Conservation (phyloP, 2,329 filamentous ascomycete genomes). For the Phoma sp. region DNA sequence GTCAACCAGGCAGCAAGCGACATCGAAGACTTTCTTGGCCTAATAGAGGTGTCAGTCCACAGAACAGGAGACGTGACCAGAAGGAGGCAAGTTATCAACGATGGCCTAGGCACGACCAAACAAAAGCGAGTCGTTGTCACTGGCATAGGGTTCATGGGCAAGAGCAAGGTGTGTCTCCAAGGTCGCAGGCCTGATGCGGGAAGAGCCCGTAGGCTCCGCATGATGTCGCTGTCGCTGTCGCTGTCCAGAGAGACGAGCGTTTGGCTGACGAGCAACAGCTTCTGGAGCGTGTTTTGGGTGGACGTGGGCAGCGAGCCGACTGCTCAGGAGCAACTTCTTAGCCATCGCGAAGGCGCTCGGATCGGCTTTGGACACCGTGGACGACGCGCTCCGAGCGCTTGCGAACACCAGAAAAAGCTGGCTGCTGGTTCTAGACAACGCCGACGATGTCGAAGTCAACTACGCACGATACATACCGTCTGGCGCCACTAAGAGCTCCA, state of each 20-base stretch:
- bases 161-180: conserved; percentile 45
- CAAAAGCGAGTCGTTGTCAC: conserved; percentile 38
- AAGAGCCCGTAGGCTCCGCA: conserved; percentile 24
- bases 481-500: neutral
- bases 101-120: conserved; percentile 3
- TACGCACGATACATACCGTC: conserved; percentile 28
- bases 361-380: conserved; percentile 17
- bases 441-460: conserved; percentile 26
- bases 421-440: conserved; percentile 37
- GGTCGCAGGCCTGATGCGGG: conserved; percentile 28
- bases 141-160: conserved; percentile 41
- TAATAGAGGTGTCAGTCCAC: neutral
- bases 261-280: conserved; percentile 20
- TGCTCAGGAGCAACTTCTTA: conserved; percentile 11
- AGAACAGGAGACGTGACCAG: neutral
- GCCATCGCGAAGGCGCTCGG: conserved; percentile 6
- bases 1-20: neutral
- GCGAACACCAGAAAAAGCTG: conserved; percentile 21
- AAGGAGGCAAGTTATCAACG: neutral
- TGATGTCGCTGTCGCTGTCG: no score
- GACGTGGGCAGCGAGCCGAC: conserved; percentile 29
- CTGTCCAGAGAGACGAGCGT: neutral
- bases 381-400: conserved; percentile 23
- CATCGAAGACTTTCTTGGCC: neutral
- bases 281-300: conserved; percentile 47